phyloP scores from a whole-genome alignment of 2,329 filamentous ascomycete species.

The Aschersonia sp. region DNA sequence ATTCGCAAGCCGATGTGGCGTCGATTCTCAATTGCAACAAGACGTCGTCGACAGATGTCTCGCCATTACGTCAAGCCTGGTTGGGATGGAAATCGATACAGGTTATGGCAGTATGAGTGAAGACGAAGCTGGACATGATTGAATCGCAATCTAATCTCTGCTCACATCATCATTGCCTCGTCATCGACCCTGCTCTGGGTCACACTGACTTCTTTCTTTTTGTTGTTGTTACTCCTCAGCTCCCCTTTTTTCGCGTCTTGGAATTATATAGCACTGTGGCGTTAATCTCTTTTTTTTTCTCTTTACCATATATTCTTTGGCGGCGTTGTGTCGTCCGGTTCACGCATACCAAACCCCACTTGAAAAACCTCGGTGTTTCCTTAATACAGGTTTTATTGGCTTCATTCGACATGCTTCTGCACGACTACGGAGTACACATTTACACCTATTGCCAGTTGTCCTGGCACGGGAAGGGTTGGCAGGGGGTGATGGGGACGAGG shows the following conservation, averaged over 20 bases:
- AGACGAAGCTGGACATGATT: slow-evolving; percentile 17
- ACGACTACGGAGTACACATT: not conserved
- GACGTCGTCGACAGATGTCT: slow-evolving; percentile 42
- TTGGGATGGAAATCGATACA: slow-evolving; percentile 45
- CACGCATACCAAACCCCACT: not conserved
- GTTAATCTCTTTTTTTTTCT: not conserved
- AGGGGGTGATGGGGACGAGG: not conserved
- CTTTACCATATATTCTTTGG: not conserved
- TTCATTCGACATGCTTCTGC: not conserved
- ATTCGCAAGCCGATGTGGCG: slow-evolving; percentile 33
- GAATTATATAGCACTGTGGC: no score
- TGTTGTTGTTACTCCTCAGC: no score
- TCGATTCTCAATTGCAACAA: slow-evolving; percentile 35
- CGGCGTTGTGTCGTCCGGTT: not conserved
- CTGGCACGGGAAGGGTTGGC: not conserved
- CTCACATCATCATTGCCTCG: not conserved
- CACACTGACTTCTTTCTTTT: no score
- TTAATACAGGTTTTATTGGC: not conserved
- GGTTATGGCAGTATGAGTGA: slow-evolving; percentile 46
- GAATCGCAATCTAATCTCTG: not conserved
- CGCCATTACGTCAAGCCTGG: slow-evolving; percentile 36
- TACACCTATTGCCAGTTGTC: not conserved
- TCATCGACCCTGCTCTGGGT: not conserved
- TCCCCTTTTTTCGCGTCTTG: no score
- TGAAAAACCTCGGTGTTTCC: not conserved